phyloP scores from a whole-genome alignment of 495 filamentous ascomycete genomes.

The Lasiosphaeria ovina region DNA sequence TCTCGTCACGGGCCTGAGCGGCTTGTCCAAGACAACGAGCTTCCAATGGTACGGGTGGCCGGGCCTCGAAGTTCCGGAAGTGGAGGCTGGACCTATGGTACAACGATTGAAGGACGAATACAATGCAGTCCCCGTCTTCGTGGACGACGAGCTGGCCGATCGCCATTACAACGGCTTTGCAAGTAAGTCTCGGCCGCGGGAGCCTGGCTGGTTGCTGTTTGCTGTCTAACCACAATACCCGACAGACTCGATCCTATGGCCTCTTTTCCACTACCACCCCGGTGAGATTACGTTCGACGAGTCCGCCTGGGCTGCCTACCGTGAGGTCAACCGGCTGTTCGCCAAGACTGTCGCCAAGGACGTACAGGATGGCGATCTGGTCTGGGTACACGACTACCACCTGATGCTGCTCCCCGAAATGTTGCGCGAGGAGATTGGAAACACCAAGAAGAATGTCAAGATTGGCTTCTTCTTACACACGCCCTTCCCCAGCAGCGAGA shows the following conservation, averaged over 20 bases:
- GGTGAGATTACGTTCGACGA: slow-evolving; percentile 91
- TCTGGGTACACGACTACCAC: slow-evolving; percentile 98
- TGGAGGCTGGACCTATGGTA: slow-evolving; percentile 61
- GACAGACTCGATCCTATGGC: slow-evolving; percentile 90
- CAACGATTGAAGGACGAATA: slow-evolving; percentile 71
- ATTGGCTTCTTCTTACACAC: slow-evolving; percentile 96
- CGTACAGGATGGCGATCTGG: slow-evolving; percentile 73
- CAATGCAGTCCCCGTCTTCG: slow-evolving; percentile 71
- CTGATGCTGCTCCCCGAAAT: slow-evolving; percentile 86
- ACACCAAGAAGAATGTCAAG: slow-evolving; percentile 72
- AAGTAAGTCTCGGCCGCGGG: slow-evolving; percentile 52
- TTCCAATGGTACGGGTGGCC: slow-evolving; percentile 99
- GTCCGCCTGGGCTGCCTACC: slow-evolving; percentile 81
- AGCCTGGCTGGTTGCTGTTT: background rate
- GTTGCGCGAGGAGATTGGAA: slow-evolving; percentile 71
- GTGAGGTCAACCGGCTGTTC: slow-evolving; percentile 80
- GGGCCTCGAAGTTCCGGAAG: slow-evolving; percentile 77
- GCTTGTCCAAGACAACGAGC: slow-evolving; percentile 83
- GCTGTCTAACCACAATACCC: background rate
- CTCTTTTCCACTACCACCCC: slow-evolving; percentile 92
- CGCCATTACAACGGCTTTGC: slow-evolving; percentile 85
- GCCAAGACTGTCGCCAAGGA: slow-evolving; percentile 72
- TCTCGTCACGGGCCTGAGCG: slow-evolving; percentile 85
- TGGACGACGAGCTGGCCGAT: slow-evolving; percentile 76
- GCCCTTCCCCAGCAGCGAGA: slow-evolving; percentile 89